Percentiles rank a stretch among this genome's conserved stretches.
Evolutionary conservation across 352 stramenopile genomes (phyloP).

Genomic region (Phytophthora rubi): DNA sequence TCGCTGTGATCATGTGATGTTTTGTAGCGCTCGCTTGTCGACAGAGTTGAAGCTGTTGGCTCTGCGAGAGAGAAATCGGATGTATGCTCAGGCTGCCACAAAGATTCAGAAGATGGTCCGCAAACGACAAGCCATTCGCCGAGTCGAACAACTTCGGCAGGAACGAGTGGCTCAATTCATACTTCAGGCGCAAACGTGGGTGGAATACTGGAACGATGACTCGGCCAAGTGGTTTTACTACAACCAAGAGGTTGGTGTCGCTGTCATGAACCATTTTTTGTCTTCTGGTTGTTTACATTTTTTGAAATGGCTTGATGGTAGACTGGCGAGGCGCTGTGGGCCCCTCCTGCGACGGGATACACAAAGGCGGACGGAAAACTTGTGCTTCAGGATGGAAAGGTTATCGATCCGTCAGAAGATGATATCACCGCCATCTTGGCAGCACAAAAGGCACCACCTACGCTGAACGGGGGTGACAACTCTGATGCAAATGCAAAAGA

Average conservation of each 20-base stretch:
- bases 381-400: conserved; percentile 70
- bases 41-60: conserved; percentile 75
- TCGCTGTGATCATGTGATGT: not conserved
- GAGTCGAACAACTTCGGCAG: conserved; percentile 40
- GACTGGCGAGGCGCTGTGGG: conserved; percentile 76
- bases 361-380: conserved; percentile 71
- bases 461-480: conserved; percentile 10
- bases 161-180: conserved; percentile 50
- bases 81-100: conserved; percentile 57
- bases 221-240: conserved; percentile 81
- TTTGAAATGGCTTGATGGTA: conserved; percentile 21
- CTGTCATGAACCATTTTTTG: not conserved
- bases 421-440: conserved; percentile 40
- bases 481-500: conserved; percentile 2
- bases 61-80: conserved; percentile 62
- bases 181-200: conserved; percentile 55
- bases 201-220: conserved; percentile 85
- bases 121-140: conserved; percentile 48
- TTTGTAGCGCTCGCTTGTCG: conserved; percentile 54
- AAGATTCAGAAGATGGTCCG: conserved; percentile 73
- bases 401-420: conserved; percentile 60
- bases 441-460: conserved; percentile 27
- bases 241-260: conserved; percentile 52
- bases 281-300: conserved; percentile 10
- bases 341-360: conserved; percentile 71